A percentile compares a stretch with the other conserved stretches of the same genome.
These are phyloP conservation scores for Juncus inflexus DNA, from an alignment of 176 grass and related monocot genomes.

Conservation along the genomic window DNA sequence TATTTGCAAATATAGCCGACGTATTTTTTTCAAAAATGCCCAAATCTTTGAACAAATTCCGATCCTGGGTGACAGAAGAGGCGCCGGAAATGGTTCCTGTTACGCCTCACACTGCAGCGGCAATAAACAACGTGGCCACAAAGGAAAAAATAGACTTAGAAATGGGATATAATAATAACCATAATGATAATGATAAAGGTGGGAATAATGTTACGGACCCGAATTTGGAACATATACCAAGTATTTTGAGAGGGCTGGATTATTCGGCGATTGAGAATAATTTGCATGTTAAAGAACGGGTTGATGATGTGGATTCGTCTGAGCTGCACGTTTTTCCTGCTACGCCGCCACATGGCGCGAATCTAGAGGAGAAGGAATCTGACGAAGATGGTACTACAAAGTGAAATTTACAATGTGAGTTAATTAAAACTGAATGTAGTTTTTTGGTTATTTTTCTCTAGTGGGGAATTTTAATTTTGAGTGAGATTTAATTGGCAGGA, in stretches of 20 bases:
- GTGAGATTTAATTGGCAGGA: neutral
- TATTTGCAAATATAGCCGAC: slow-evolving; percentile 46
- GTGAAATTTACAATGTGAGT: neutral
- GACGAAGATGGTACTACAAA: slow-evolving; percentile 14
- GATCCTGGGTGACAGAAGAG: slow-evolving; percentile 43
- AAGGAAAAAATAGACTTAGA: slow-evolving; percentile 57
- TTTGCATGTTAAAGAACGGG: slow-evolving; percentile 45
- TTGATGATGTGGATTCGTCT: slow-evolving; percentile 18
- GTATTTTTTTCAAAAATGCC: slow-evolving; percentile 66
- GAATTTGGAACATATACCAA: slow-evolving; percentile 24
- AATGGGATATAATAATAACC: slow-evolving; percentile 33
- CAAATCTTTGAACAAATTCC: slow-evolving; percentile 65
- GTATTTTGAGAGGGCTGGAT: slow-evolving; percentile 54
- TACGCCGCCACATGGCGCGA: neutral
- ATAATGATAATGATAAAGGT: slow-evolving; percentile 7
- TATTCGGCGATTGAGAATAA: slow-evolving; percentile 42
- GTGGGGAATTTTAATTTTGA: neutral
- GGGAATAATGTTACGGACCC: slow-evolving; percentile 9
- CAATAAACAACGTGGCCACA: slow-evolving; percentile 15
- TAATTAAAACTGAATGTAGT: neutral
- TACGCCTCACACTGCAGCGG: slow-evolving; percentile 19
- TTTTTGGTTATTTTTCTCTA: neutral
- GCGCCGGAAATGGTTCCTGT: slow-evolving; percentile 2
- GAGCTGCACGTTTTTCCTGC: slow-evolving; percentile 36
- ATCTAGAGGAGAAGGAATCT: neutral